Evolutionary conservation across 2,329 filamentous ascomycete genomes (phyloP).

Genomic region (Colletotrichum lini): DNA sequence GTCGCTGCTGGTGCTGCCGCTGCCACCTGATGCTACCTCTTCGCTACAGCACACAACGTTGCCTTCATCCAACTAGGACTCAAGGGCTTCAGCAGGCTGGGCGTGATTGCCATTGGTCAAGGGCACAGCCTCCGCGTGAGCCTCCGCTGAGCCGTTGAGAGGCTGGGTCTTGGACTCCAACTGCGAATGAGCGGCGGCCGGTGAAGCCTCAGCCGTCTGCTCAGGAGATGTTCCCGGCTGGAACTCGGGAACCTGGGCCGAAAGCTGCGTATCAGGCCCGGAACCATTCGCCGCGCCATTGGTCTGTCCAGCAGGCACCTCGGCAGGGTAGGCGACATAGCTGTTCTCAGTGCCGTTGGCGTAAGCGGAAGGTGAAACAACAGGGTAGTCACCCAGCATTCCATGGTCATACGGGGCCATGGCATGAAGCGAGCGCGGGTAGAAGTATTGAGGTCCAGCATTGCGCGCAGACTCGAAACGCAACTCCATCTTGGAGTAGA

Average conservation of each 20-base stretch:
- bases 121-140: constrained; percentile 43
- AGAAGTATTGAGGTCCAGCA: constrained; percentile 70
- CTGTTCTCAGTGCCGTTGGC: constrained; percentile 44
- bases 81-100: constrained; percentile 38
- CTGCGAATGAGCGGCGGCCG: constrained; percentile 1
- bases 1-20: constrained; percentile 10
- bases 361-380: constrained; percentile 50
- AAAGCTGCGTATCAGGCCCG: constrained; percentile 65
- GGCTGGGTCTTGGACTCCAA: constrained; percentile 13
- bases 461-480: constrained; percentile 82
- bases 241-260: constrained; percentile 75
- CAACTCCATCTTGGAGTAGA: constrained; percentile 78
- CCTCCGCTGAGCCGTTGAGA: constrained; percentile 46
- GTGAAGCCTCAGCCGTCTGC: constrained; percentile 10
- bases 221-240: constrained; percentile 55
- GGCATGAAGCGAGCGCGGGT: constrained; percentile 47
- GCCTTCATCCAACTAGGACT: constrained; percentile 43
- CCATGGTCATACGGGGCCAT: constrained; percentile 46
- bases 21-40: constrained; percentile 16
- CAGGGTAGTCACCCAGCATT: constrained; percentile 47
- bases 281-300: constrained; percentile 48
- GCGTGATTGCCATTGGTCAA: constrained; percentile 50
- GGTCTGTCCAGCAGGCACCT: constrained; percentile 52
- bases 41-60: constrained; percentile 30
- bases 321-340: constrained; percentile 31